Evolutionary conservation across 441 rosid genomes (phyloP).

Genomic region (Hura crepitans): DNA sequence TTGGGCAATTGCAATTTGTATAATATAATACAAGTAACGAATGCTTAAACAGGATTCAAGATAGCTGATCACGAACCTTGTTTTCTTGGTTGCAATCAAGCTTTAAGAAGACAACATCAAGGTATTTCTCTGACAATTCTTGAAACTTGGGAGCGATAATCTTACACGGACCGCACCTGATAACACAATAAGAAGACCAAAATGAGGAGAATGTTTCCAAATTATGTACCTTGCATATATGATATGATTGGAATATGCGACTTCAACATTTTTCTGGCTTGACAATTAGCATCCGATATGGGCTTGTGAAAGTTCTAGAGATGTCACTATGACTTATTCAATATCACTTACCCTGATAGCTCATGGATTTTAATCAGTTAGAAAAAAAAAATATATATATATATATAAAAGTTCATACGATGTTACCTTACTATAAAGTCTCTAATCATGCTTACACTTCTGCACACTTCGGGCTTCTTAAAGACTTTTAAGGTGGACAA

Average conservation of each 20-base stretch:
- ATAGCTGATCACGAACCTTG: conserved; percentile 40
- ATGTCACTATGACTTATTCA: too few relatives aligned
- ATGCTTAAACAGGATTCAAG: not conserved
- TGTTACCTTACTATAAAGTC: too few relatives aligned
- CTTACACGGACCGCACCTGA: conserved; percentile 96
- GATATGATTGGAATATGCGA: too few relatives aligned
- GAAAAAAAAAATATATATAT: too few relatives aligned
- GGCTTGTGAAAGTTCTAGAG: not conserved
- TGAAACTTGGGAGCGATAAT: conserved; percentile 76
- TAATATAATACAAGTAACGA: not conserved
- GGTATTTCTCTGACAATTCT: conserved; percentile 63
- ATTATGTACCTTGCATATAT: not conserved
- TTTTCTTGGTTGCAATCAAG: conserved; percentile 92
- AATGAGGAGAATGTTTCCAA: not conserved
- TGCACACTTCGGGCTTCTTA: too few relatives aligned
- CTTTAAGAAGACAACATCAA: conserved; percentile 81
- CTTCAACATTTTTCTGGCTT: not conserved
- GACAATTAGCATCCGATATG: not conserved
- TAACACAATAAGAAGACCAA: not conserved
- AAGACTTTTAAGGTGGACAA: too few relatives aligned
- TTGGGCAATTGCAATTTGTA: not conserved
- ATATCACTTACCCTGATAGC: too few relatives aligned
- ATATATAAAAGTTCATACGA: too few relatives aligned
- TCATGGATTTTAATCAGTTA: not conserved
- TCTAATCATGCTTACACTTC: too few relatives aligned